Conservation (phyloP, 805 yeast species). For the Ogataea haglerorum region DNA sequence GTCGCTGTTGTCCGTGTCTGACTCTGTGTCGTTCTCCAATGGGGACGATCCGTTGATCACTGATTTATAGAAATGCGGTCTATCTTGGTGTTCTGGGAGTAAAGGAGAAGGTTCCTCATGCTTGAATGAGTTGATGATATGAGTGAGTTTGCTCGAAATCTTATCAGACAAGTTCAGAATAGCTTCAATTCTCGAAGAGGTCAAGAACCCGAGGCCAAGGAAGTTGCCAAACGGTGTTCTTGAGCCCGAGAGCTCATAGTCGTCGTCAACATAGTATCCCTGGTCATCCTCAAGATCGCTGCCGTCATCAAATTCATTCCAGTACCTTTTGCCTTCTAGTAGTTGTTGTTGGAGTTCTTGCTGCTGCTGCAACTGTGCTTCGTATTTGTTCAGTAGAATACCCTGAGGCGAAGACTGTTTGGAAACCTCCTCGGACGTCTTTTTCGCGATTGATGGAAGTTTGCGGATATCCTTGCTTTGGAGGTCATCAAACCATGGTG, state of each 20-base stretch:
- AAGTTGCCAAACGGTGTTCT: conserved; percentile 19
- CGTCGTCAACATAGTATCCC: conserved; percentile 38
- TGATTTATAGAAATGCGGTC: conserved; percentile 14
- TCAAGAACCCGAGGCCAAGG: conserved; percentile 20
- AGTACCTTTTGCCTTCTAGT: conserved; percentile 38
- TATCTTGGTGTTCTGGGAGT: not conserved
- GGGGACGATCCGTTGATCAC: conserved; percentile 7
- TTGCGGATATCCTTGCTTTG: conserved; percentile 40
- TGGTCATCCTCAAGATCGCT: conserved; percentile 46
- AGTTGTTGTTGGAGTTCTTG: conserved; percentile 10
- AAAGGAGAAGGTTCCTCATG: conserved; percentile 5
- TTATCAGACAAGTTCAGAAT: conserved; percentile 24
- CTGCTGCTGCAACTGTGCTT: conserved; percentile 11
- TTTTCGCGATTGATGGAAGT: conserved; percentile 33
- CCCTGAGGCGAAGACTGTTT: conserved; percentile 15
- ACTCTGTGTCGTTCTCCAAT: conserved; percentile 7
- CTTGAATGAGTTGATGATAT: not conserved
- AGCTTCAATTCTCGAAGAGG: conserved; percentile 21
- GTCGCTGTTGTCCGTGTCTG: conserved; percentile 20
- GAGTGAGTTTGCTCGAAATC: conserved; percentile 11
- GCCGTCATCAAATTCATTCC: conserved; percentile 67
- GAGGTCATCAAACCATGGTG: conserved; percentile 33
- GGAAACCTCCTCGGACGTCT: conserved; percentile 5
- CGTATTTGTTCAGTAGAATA: conserved; percentile 32
- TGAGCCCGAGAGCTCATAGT: conserved; percentile 20